These are phyloP conservation scores for Neopestalotiopsis rosae DNA, from an alignment of 2,329 filamentous ascomycete genomes.

Conservation along the genomic window DNA sequence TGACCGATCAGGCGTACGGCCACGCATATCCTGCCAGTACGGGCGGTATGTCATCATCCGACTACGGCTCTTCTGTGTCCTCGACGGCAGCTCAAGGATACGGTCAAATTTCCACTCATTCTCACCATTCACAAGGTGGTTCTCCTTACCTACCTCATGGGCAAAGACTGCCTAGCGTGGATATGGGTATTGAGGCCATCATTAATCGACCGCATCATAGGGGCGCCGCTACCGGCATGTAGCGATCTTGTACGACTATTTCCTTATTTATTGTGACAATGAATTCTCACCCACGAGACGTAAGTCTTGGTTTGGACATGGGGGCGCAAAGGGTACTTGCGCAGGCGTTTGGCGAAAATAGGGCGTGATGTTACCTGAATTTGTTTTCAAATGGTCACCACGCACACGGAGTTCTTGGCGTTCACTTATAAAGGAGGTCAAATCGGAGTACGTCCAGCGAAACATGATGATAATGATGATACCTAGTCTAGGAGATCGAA, in stretches of 20 bases:
- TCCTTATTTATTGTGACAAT: constrained; percentile 16
- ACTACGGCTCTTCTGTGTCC: constrained; percentile 60
- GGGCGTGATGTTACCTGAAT: neutral
- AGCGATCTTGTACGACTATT: constrained; percentile 26
- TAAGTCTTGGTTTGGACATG: neutral
- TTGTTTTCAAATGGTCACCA: neutral
- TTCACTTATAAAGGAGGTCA: neutral
- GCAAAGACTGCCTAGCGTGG: constrained; percentile 58
- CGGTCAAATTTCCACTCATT: constrained; percentile 34
- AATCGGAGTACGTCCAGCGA: neutral
- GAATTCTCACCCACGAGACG: constrained; percentile 19
- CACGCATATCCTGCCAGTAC: constrained; percentile 33
- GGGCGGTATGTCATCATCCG: constrained; percentile 37
- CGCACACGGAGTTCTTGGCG: constrained; percentile 9
- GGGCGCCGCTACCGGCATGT: constrained; percentile 28
- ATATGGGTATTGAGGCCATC: constrained; percentile 66
- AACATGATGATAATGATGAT: neutral
- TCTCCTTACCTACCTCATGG: constrained; percentile 54
- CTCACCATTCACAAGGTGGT: constrained; percentile 42
- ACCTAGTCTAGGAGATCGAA: neutral
- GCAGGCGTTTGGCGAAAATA: neutral
- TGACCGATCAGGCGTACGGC: constrained; percentile 32
- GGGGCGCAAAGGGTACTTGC: neutral
- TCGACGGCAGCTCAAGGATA: constrained; percentile 47
- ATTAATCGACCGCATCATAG: constrained; percentile 54